Conservation (phyloP, 2,329 filamentous ascomycete species). For the Alternaria sp. region DNA sequence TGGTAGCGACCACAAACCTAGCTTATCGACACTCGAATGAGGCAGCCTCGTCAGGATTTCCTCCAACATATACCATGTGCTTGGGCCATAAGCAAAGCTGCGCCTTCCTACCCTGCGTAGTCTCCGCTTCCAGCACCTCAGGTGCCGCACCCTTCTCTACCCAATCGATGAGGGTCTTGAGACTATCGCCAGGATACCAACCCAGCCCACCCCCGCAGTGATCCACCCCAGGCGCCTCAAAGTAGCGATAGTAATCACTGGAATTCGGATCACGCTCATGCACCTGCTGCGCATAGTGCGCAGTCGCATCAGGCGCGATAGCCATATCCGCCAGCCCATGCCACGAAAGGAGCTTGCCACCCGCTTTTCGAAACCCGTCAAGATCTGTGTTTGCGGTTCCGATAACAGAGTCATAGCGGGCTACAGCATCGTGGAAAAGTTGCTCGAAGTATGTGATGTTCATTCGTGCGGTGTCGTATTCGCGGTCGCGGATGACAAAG, state of each 20-base stretch:
- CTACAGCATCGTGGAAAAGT: slow-evolving; percentile 10
- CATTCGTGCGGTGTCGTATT: slow-evolving; percentile 5
- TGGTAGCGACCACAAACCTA: too few relatives aligned
- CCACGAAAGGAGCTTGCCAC: slow-evolving; percentile 31
- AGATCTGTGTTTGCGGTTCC: slow-evolving; percentile 17
- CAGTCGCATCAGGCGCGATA: slow-evolving; percentile 18
- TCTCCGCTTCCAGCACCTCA: slow-evolving; percentile 21
- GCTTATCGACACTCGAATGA: slow-evolving; percentile 11
- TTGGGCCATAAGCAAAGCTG: slow-evolving; percentile 24
- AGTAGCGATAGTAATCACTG: slow-evolving; percentile 35
- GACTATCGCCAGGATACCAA: slow-evolving; percentile 23
- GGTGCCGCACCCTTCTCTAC: slow-evolving; percentile 36
- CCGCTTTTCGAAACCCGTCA: slow-evolving; percentile 15
- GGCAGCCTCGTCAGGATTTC: background rate
- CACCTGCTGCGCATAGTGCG: slow-evolving; percentile 19
- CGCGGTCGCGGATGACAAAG: slow-evolving; percentile 18
- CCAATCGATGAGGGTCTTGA: slow-evolving; percentile 34
- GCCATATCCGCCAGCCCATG: slow-evolving; percentile 25
- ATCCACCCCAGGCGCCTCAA: slow-evolving; percentile 38
- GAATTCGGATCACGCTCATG: slow-evolving; percentile 15
- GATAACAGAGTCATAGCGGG: slow-evolving; percentile 19
- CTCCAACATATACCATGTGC: slow-evolving; percentile 16
- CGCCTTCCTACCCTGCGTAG: background rate
- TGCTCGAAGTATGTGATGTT: slow-evolving; percentile 13
- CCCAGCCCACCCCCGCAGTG: slow-evolving; percentile 35